These are phyloP conservation scores for Fusarium pininemorale DNA, from an alignment of 2,329 filamentous ascomycete genomes.

Conservation along the genomic window DNA sequence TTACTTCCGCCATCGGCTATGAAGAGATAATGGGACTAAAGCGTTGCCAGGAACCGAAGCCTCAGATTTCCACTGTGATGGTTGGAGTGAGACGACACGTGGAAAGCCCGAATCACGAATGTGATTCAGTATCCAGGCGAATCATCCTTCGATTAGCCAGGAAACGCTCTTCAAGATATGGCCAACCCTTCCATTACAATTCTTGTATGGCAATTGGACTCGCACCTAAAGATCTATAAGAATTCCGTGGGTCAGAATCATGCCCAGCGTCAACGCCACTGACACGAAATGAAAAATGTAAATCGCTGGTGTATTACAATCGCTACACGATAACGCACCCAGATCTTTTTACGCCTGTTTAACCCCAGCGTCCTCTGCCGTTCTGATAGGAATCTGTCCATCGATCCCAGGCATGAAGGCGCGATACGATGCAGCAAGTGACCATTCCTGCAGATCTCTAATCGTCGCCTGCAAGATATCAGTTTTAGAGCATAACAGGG, in stretches of 20 bases:
- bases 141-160: no score
- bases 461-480: not conserved
- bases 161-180: fast-evolving
- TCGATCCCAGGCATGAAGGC: constrained; percentile 18
- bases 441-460: constrained; percentile 1
- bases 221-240: not conserved
- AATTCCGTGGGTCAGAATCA: not conserved
- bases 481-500: fast-evolving
- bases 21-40: not conserved
- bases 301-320: not conserved
- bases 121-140: no score
- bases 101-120: not conserved
- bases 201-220: no score
- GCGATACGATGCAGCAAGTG: constrained; percentile 16
- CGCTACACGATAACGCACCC: not conserved
- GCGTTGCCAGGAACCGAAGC: not conserved
- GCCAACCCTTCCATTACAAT: not conserved
- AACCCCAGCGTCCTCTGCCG: not conserved
- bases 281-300: not conserved
- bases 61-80: not conserved
- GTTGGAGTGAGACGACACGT: not conserved
- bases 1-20: no score
- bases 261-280: no score
- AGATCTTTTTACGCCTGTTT: not conserved
- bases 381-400: constrained; percentile 20